Percentiles rank a stretch among this genome's conserved stretches.
Conservation (phyloP, 805 yeast species). For the Schizosaccharomyces octosporus region DNA sequence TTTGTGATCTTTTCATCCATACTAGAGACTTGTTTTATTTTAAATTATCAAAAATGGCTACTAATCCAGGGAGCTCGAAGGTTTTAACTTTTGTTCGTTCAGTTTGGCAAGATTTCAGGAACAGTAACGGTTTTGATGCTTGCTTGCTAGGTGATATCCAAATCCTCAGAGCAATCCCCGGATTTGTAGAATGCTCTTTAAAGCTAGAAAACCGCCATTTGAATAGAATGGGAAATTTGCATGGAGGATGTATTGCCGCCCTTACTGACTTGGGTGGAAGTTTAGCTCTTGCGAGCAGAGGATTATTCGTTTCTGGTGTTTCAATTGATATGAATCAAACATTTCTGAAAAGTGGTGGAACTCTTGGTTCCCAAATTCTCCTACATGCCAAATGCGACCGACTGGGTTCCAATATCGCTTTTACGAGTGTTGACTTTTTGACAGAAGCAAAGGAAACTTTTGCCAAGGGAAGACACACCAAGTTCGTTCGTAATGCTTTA, state of each 20-base stretch:
- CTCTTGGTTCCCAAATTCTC: conserved; percentile 7
- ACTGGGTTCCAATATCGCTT: conserved; percentile 19
- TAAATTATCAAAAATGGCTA: neutral
- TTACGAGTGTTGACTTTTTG: conserved; percentile 17
- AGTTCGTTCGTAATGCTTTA: conserved; percentile 5
- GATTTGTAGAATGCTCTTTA: neutral
- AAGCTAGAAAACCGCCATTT: neutral
- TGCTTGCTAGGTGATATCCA: neutral
- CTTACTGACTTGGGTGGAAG: conserved; percentile 20
- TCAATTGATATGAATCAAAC: conserved; percentile 20
- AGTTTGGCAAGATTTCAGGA: neutral
- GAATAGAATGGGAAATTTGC: neutral
- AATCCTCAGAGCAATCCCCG: neutral
- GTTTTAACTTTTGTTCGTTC: neutral
- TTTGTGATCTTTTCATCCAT: too few species aligned
- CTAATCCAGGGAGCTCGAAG: neutral
- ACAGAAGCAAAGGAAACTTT: conserved; percentile 10
- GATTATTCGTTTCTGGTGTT: conserved; percentile 20
- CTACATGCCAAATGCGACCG: neutral
- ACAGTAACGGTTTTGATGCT: neutral
- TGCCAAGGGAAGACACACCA: conserved; percentile 22
- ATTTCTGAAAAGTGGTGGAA: conserved; percentile 18
- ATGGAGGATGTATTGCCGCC: conserved; percentile 3
- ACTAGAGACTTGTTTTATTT: too few species aligned
- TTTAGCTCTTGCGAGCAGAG: conserved; percentile 19